A percentile compares a stretch with the other conserved stretches of the same genome.
phyloP scores from a whole-genome alignment of 768 basidiomycete genomes.

The Phaffia tasmanica region DNA sequence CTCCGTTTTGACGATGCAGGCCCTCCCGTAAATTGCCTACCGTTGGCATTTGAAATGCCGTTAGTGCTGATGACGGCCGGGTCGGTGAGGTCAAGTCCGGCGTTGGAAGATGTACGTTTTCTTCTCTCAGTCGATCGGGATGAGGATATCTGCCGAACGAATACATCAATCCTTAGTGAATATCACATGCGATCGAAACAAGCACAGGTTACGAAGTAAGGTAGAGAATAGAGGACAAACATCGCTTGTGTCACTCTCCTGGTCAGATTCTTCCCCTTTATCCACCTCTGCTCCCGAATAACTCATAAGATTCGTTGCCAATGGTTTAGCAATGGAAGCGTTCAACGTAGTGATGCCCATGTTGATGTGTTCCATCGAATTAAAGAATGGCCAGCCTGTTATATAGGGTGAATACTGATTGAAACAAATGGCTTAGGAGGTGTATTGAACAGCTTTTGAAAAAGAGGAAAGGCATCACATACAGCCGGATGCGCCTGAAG shows the following conservation, averaged over 20 bases:
- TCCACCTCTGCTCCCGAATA: neutral
- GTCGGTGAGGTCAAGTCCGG: too few species aligned
- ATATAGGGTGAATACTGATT: neutral
- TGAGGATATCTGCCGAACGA: neutral
- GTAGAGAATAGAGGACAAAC: neutral
- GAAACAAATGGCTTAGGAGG: too few species aligned
- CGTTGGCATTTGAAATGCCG: too few species aligned
- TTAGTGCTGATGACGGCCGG: too few species aligned
- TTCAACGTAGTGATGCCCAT: neutral
- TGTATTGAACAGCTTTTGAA: too few species aligned
- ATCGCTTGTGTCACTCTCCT: neutral
- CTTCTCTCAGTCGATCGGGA: neutral
- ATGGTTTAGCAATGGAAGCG: neutral
- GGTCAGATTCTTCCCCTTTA: neutral
- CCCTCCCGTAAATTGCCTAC: too few species aligned
- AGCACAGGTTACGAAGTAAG: neutral
- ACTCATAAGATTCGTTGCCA: neutral
- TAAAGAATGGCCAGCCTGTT: conserved; percentile 1
- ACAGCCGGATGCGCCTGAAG: too few species aligned
- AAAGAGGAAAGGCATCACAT: too few species aligned
- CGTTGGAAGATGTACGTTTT: too few species aligned
- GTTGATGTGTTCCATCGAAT: conserved; percentile 8
- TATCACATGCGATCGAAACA: neutral
- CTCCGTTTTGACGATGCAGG: too few species aligned
- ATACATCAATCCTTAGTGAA: neutral